phyloP scores from a whole-genome alignment of 2,329 filamentous ascomycete genomes.

The Aureobasidium subglaciale region DNA sequence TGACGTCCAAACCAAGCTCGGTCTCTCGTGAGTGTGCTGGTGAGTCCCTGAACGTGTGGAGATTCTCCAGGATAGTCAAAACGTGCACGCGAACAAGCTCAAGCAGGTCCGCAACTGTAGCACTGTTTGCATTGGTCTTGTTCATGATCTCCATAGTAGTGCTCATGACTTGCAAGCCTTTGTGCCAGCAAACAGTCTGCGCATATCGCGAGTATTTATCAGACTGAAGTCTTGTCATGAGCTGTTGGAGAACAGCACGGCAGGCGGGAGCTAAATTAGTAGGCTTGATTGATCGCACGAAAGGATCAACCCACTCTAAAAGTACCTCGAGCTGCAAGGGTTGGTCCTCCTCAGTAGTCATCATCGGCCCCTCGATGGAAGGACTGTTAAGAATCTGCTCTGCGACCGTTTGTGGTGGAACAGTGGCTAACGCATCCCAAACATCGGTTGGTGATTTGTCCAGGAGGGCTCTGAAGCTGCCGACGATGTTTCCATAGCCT shows the following conservation, averaged over 20 bases:
- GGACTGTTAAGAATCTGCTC: slow-evolving; percentile 75
- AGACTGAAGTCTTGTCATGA: slow-evolving; percentile 60
- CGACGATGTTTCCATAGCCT: slow-evolving; percentile 62
- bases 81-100: slow-evolving; percentile 58
- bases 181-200: slow-evolving; percentile 55
- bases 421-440: slow-evolving; percentile 80
- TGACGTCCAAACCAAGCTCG: slow-evolving; percentile 54
- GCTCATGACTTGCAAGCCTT: slow-evolving; percentile 53
- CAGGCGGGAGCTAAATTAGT: slow-evolving; percentile 73
- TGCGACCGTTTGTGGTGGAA: slow-evolving; percentile 71
- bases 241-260: slow-evolving; percentile 66
- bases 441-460: slow-evolving; percentile 72
- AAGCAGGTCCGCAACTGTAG: slow-evolving; percentile 49
- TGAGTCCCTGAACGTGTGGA: slow-evolving; percentile 26
- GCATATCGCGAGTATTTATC: slow-evolving; percentile 49
- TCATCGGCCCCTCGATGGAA: slow-evolving; percentile 55
- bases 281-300: slow-evolving; percentile 69
- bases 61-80: slow-evolving; percentile 28
- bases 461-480: slow-evolving; percentile 63
- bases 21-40: slow-evolving; percentile 11
- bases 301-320: slow-evolving; percentile 70
- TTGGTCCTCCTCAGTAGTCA: slow-evolving; percentile 47
- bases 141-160: slow-evolving; percentile 21
- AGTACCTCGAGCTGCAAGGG: slow-evolving; percentile 52
- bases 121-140: slow-evolving; percentile 25